phyloP scores from a whole-genome alignment of 495 filamentous ascomycete genomes.

The Hapsidospora chrysogenum region DNA sequence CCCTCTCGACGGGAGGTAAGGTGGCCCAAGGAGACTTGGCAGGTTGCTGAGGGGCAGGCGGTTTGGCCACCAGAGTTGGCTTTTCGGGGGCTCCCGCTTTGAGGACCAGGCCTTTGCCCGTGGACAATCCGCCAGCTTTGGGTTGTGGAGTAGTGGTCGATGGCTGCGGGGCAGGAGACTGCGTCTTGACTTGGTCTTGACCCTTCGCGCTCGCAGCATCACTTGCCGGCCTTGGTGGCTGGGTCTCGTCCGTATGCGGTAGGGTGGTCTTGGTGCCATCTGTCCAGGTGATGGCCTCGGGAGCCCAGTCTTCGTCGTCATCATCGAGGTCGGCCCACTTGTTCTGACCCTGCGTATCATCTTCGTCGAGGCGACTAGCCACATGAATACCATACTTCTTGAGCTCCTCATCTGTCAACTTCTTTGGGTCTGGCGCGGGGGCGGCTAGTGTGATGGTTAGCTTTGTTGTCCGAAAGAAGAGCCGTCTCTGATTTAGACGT shows the following conservation, averaged over 20 bases:
- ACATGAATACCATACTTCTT: conserved; percentile 95
- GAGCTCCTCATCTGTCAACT: conserved; percentile 92
- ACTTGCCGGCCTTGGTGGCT: conserved; percentile 22
- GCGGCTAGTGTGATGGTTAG: conserved; percentile 44
- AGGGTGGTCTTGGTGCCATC: conserved; percentile 89
- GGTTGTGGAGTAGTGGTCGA: too few species aligned
- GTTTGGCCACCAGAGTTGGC: conserved; percentile 62
- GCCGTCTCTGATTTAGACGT: conserved; percentile 17
- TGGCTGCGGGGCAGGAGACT: conserved; percentile 21
- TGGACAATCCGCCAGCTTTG: conserved; percentile 21
- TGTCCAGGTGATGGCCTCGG: conserved; percentile 90
- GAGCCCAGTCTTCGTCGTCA: conserved; percentile 96
- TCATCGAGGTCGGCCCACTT: conserved; percentile 98
- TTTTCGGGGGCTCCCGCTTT: conserved; percentile 57
- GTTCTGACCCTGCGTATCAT: conserved; percentile 62
- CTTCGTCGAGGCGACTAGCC: conserved; percentile 74
- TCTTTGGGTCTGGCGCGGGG: conserved; percentile 66
- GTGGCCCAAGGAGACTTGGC: conserved; percentile 84
- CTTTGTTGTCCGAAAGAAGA: too few species aligned
- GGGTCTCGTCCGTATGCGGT: conserved; percentile 39
- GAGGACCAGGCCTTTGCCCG: conserved; percentile 38
- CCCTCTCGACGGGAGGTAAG: conserved; percentile 68
- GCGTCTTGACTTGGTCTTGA: conserved; percentile 15
- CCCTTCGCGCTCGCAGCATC: conserved; percentile 9
- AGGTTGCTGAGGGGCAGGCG: conserved; percentile 50